phyloP scores from a whole-genome alignment of 495 filamentous ascomycete genomes.

The Poronia punctata region DNA sequence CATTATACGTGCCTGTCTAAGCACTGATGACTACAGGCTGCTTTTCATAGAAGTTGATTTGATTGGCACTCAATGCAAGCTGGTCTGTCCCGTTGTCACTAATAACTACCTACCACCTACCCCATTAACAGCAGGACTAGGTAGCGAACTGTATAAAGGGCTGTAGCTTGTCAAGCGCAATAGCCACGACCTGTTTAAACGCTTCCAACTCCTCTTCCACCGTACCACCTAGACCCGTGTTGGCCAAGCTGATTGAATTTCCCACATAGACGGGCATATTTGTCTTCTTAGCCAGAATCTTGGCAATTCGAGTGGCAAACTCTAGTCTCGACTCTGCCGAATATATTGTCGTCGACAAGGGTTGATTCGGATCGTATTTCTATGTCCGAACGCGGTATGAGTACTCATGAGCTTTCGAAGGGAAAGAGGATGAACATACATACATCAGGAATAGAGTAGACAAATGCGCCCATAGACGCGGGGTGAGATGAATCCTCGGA shows the following conservation, averaged over 20 bases:
- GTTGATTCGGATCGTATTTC: constrained; percentile 50
- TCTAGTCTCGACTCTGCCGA: constrained; percentile 67
- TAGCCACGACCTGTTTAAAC: constrained; percentile 61
- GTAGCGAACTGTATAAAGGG: constrained; percentile 3
- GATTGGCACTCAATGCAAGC: no score
- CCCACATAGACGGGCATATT: constrained; percentile 74
- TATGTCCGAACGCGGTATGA: constrained; percentile 21
- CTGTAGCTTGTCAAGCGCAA: constrained; percentile 52
- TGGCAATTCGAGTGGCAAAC: constrained; percentile 78
- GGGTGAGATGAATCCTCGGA: constrained; percentile 48
- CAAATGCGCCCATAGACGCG: constrained; percentile 70
- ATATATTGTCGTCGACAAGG: constrained; percentile 74
- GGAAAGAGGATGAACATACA: constrained; percentile 16
- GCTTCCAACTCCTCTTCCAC: constrained; percentile 96
- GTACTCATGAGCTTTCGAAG: not conserved
- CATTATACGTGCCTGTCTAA: no score
- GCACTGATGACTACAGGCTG: no score
- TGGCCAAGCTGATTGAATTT: constrained; percentile 63
- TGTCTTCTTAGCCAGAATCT: constrained; percentile 66
- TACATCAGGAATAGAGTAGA: constrained; percentile 90
- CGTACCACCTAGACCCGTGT: constrained; percentile 59
- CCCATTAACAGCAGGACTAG: no score
- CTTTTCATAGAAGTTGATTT: no score
- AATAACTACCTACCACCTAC: no score
- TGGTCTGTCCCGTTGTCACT: no score